phyloP scores from a whole-genome alignment of 148 eudicot species.

The Pharnaceum exiguum region DNA sequence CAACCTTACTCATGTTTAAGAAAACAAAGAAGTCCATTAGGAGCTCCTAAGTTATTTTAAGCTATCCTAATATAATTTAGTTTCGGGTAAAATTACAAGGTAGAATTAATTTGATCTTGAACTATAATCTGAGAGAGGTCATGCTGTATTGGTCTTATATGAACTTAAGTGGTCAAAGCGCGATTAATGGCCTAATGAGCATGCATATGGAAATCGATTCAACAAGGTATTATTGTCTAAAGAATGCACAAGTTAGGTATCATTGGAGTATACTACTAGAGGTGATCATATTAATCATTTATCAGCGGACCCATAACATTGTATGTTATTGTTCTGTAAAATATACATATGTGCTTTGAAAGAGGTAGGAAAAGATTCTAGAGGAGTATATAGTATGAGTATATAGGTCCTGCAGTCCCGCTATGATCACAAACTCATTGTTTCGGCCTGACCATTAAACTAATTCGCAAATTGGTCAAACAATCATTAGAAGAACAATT shows the following conservation, averaged over 20 bases:
- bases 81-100: too few species aligned
- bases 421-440: not conserved
- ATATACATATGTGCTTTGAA: not conserved
- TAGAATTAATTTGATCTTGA: not conserved
- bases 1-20: too few species aligned
- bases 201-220: constrained; percentile 6
- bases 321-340: not conserved
- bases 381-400: too few species aligned
- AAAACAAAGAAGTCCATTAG: too few species aligned
- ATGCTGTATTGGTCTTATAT: constrained; percentile 11
- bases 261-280: not conserved
- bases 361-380: constrained; percentile 20
- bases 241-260: constrained; percentile 4
- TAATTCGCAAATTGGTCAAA: constrained; percentile 12
- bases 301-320: constrained; percentile 8
- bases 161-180: constrained; percentile 16
- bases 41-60: too few species aligned
- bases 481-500: constrained; percentile 11
- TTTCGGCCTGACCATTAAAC: not conserved
- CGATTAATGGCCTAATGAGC: not conserved
- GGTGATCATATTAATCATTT: constrained; percentile 3
- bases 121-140: not conserved
- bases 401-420: too few species aligned
- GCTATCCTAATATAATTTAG: too few species aligned
- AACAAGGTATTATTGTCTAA: not conserved